Percentiles rank a stretch among this genome's conserved stretches.
Conservation (phyloP, 108 stramenopile genomes). For the Nitzschia sp. region DNA sequence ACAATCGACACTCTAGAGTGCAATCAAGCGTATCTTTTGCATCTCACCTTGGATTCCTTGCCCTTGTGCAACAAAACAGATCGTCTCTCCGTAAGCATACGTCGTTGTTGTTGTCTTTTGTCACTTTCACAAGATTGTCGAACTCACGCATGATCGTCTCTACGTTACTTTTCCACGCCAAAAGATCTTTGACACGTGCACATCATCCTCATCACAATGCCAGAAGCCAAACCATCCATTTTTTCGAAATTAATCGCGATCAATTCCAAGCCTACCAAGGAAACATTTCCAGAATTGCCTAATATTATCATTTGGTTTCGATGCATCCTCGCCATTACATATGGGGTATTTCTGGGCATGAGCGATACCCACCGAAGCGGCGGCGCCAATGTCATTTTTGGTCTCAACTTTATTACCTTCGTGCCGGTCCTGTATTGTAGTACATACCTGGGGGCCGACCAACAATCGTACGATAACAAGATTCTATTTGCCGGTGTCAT, state of each 20-base stretch:
- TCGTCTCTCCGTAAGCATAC: too few species aligned
- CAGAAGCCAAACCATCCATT: background rate
- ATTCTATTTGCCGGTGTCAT: slow-evolving; percentile 58
- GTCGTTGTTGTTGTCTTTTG: too few species aligned
- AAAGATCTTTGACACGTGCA: too few species aligned
- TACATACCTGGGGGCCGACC: slow-evolving; percentile 49
- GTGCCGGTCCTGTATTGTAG: slow-evolving; percentile 62
- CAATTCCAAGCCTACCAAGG: slow-evolving; percentile 62
- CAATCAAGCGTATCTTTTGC: too few species aligned
- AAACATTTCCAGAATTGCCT: slow-evolving; percentile 71
- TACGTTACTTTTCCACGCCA: too few species aligned
- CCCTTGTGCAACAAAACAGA: too few species aligned
- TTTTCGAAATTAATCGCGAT: slow-evolving; percentile 36
- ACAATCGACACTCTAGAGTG: too few species aligned
- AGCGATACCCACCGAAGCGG: slow-evolving; percentile 2
- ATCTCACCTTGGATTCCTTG: too few species aligned
- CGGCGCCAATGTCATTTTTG: slow-evolving; percentile 51
- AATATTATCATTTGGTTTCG: slow-evolving; percentile 62
- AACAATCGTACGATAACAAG: slow-evolving; percentile 51
- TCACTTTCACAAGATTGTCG: too few species aligned
- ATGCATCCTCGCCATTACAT: slow-evolving; percentile 48
- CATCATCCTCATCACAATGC: too few species aligned
- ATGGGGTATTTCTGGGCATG: slow-evolving; percentile 54
- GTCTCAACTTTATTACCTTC: slow-evolving; percentile 72
- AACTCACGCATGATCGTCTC: too few species aligned